Conservation (phyloP, 1,139 yeast species). For the Candida dubliniensis region DNA sequence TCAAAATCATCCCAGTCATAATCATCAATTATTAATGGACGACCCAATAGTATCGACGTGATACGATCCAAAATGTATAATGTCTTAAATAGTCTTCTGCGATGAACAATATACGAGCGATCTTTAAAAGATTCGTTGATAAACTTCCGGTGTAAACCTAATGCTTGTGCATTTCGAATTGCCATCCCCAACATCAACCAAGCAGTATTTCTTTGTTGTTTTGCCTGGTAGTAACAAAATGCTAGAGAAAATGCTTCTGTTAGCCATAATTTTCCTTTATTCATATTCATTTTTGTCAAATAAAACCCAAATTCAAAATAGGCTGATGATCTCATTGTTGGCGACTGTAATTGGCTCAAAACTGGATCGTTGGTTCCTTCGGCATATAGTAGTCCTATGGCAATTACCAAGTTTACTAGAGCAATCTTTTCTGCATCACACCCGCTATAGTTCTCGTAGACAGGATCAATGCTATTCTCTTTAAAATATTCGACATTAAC, state of each 20-base stretch:
- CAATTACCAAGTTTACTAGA: slow-evolving; percentile 12
- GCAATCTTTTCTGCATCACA: slow-evolving; percentile 14
- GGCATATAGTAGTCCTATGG: slow-evolving; percentile 14
- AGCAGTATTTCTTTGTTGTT: slow-evolving; percentile 37
- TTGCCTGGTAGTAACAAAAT: slow-evolving; percentile 36
- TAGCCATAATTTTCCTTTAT: slow-evolving; percentile 31
- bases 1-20: slow-evolving; percentile 42
- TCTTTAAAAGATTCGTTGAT: slow-evolving; percentile 16
- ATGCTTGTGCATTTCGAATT: slow-evolving; percentile 16
- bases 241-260: slow-evolving; percentile 39
- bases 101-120: slow-evolving; percentile 13
- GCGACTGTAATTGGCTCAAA: slow-evolving; percentile 6
- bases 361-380: slow-evolving; percentile 13
- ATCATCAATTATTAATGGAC: slow-evolving; percentile 40
- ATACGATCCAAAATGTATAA: slow-evolving; percentile 41
- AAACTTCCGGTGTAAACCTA: slow-evolving; percentile 15
- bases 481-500: slow-evolving; percentile 12
- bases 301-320: slow-evolving; percentile 15
- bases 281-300: slow-evolving; percentile 12
- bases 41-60: slow-evolving; percentile 39
- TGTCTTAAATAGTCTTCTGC: slow-evolving; percentile 40
- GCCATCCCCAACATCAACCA: slow-evolving; percentile 27
- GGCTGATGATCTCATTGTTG: slow-evolving; percentile 11
- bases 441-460: slow-evolving; percentile 9
- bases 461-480: slow-evolving; percentile 7